phyloP scores from a whole-genome alignment of 345 rosid species.

The Angophora floribunda region DNA sequence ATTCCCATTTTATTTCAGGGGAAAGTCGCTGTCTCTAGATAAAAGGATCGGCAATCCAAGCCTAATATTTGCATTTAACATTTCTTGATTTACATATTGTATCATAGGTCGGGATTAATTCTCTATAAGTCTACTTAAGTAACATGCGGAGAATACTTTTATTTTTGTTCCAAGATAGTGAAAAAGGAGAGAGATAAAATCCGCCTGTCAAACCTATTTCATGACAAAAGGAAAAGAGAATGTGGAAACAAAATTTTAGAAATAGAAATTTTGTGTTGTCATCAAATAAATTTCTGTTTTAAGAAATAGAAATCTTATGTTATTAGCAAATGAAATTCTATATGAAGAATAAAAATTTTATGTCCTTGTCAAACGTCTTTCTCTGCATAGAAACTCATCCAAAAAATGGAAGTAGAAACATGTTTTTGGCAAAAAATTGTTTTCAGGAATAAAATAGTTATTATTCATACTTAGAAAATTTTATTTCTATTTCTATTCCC shows the following conservation, averaged over 20 bases:
- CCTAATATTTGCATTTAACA: neutral
- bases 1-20: neutral
- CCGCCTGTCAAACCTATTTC: neutral
- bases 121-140: neutral
- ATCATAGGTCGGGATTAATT: neutral
- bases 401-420: too few relatives aligned
- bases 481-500: too few relatives aligned
- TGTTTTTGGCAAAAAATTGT: neutral
- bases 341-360: rapidly evolving
- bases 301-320: too few relatives aligned
- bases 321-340: neutral
- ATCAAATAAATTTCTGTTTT: too few relatives aligned
- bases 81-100: neutral
- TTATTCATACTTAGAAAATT: too few relatives aligned
- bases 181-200: too few relatives aligned
- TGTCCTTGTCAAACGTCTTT: rapidly evolving
- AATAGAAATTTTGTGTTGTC: too few relatives aligned
- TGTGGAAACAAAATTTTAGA: neutral
- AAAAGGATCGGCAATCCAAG: neutral
- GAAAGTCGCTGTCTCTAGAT: neutral
- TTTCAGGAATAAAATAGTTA: too few relatives aligned
- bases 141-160: neutral
- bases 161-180: neutral
- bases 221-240: neutral
- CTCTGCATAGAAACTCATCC: too few relatives aligned